Percentiles rank a stretch among this genome's conserved stretches.
Evolutionary conservation across 306 rosid species (phyloP).

Genomic region (Calophaca sinica): DNA sequence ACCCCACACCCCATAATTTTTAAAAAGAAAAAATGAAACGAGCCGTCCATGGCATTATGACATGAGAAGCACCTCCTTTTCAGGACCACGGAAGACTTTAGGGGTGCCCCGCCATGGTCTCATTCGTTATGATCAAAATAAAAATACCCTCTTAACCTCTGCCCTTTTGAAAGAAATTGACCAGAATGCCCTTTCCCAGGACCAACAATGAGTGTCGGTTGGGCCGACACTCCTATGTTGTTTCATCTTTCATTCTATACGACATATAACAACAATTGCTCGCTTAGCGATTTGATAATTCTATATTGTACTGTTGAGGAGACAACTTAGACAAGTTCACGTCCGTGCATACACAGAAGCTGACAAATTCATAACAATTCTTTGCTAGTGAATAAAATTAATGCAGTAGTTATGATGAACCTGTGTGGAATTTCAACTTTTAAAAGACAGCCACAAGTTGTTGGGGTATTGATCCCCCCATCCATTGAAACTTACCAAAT

Average conservation of each 20-base stretch:
- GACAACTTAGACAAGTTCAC: constrained; percentile 49
- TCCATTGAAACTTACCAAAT: constrained; percentile 33
- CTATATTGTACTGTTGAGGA: constrained; percentile 46
- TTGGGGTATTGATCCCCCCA: constrained; percentile 28
- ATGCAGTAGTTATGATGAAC: constrained; percentile 8
- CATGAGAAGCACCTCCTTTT: constrained; percentile 53
- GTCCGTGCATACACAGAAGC: constrained; percentile 50
- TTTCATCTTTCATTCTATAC: constrained; percentile 31
- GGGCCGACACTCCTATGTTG: constrained; percentile 57
- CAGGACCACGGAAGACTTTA: constrained; percentile 63
- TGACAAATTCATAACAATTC: constrained; percentile 52
- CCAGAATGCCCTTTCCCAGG: constrained; percentile 51
- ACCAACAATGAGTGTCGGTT: constrained; percentile 72
- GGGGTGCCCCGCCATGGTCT: constrained; percentile 59
- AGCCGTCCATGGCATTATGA: constrained; percentile 37
- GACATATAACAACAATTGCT: constrained; percentile 40
- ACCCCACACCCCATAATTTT: constrained; percentile 21
- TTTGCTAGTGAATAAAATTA: constrained; percentile 40
- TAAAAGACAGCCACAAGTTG: constrained; percentile 36
- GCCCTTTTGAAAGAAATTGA: constrained; percentile 34
- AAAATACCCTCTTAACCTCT: constrained; percentile 42
- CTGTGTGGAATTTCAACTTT: constrained; percentile 25
- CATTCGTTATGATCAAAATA: constrained; percentile 31
- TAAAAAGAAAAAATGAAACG: not conserved
- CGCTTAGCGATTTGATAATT: constrained; percentile 45